Evolutionary conservation across 2,329 filamentous ascomycete genomes (phyloP).

Genomic region (Alternaria conjuncta): DNA sequence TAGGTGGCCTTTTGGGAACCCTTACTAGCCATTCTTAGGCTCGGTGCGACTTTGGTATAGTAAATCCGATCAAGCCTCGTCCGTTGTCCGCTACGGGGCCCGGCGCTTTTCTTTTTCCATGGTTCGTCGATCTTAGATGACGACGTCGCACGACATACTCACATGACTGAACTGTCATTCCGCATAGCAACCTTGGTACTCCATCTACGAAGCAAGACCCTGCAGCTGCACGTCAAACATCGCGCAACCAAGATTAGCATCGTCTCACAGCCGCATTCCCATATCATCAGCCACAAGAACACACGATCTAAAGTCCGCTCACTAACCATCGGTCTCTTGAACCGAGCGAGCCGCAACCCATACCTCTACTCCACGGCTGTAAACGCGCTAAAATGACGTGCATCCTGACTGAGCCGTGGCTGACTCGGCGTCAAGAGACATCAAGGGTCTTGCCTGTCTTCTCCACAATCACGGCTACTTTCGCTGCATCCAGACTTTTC

Average conservation of each 20-base stretch:
- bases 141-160: slow-evolving; percentile 1
- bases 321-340: slow-evolving; percentile 20
- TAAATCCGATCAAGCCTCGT: slow-evolving; percentile 7
- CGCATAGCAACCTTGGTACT: background rate
- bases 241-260: background rate
- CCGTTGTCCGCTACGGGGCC: slow-evolving; percentile 2
- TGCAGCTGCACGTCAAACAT: slow-evolving; percentile 10
- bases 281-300: slow-evolving; percentile 8
- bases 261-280: slow-evolving; percentile 3
- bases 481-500: slow-evolving; percentile 20
- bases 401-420: slow-evolving; percentile 24
- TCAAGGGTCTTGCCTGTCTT: slow-evolving; percentile 27
- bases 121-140: slow-evolving; percentile 12
- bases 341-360: slow-evolving; percentile 22
- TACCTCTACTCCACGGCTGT: slow-evolving; percentile 21
- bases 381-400: slow-evolving; percentile 33
- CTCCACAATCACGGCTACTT: slow-evolving; percentile 21
- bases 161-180: background rate
- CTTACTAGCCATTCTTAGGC: slow-evolving; percentile 9
- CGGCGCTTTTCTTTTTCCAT: slow-evolving; percentile 11
- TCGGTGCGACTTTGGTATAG: slow-evolving; percentile 5
- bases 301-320: slow-evolving; percentile 6
- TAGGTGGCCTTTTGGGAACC: slow-evolving; percentile 1
- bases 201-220: background rate
- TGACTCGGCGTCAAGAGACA: slow-evolving; percentile 11